A percentile compares a stretch with the other conserved stretches of the same genome.
phyloP scores from a whole-genome alignment of 371 early-diverging fungal species.

The Chytridium lagenaria region DNA sequence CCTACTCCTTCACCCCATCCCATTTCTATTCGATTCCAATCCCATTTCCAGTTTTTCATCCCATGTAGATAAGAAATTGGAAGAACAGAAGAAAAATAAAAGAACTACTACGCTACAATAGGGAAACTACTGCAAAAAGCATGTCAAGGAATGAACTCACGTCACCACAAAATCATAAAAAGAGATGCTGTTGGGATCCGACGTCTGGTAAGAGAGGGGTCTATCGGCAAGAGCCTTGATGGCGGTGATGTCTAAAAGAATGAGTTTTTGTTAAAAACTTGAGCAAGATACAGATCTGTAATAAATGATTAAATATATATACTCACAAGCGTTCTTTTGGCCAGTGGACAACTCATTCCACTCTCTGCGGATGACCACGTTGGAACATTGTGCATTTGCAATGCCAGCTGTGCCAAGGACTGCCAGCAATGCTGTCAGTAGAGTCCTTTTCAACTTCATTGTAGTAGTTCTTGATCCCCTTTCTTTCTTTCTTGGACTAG shows the following conservation, averaged over 20 bases:
- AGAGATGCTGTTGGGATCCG: slow-evolving; percentile 16
- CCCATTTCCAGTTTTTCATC: background rate
- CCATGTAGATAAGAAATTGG: background rate
- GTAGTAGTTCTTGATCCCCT: too few relatives aligned
- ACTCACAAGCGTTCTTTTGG: slow-evolving; percentile 25
- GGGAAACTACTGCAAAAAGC: background rate
- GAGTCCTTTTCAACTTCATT: too few relatives aligned
- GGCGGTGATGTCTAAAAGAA: slow-evolving; percentile 20
- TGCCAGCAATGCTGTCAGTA: too few relatives aligned
- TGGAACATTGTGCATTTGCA: slow-evolving; percentile 14
- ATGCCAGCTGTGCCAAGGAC: background rate
- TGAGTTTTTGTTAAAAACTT: background rate
- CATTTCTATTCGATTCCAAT: too few relatives aligned
- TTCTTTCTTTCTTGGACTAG: too few relatives aligned
- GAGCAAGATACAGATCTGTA: background rate
- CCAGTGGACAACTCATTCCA: slow-evolving; percentile 14
- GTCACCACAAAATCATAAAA: slow-evolving; percentile 13
- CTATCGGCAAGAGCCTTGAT: slow-evolving; percentile 17
- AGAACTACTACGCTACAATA: background rate
- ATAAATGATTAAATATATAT: background rate
- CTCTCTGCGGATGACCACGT: slow-evolving; percentile 22
- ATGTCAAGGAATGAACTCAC: background rate
- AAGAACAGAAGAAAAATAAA: background rate
- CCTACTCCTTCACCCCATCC: too few relatives aligned
- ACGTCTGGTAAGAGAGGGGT: slow-evolving; percentile 10